Evolutionary conservation across 139 green algal genomes (phyloP).

Genomic region (Tetraselmis striata): DNA sequence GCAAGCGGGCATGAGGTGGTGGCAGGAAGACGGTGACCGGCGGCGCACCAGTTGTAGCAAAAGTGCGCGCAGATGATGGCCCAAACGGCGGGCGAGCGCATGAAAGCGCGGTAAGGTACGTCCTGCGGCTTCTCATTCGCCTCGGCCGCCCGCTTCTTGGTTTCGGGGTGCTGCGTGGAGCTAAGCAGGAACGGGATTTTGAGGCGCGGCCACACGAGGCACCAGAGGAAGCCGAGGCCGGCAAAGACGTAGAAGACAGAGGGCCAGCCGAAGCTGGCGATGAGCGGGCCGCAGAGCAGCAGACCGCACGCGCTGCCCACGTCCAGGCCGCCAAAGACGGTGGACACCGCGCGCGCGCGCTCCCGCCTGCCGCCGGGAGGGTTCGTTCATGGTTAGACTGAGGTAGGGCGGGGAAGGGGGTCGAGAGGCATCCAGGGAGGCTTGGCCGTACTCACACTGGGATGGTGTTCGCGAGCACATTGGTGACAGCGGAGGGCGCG

Average conservation of each 20-base stretch:
- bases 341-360: slow-evolving; percentile 70
- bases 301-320: slow-evolving; percentile 76
- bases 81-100: slow-evolving; percentile 68
- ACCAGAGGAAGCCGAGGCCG: slow-evolving; percentile 83
- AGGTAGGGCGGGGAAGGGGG: no score
- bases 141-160: background rate
- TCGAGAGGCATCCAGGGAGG: background rate
- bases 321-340: slow-evolving; percentile 92
- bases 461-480: slow-evolving; percentile 71
- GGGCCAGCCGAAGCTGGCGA: slow-evolving; percentile 83
- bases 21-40: background rate
- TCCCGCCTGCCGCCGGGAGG: slow-evolving; percentile 40
- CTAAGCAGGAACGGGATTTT: slow-evolving; percentile 15
- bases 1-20: background rate
- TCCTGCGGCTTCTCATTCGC: background rate
- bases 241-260: slow-evolving; percentile 97
- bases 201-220: slow-evolving; percentile 61
- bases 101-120: slow-evolving; percentile 85
- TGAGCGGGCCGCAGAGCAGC: slow-evolving; percentile 80
- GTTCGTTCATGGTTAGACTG: no score
- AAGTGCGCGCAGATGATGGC: slow-evolving; percentile 94
- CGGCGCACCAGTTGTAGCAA: slow-evolving; percentile 90
- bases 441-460: slow-evolving; percentile 30
- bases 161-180: background rate
- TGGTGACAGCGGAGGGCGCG: slow-evolving; percentile 82